These are phyloP conservation scores for Alternaria novae-zelandiae DNA, from an alignment of 2,329 filamentous ascomycete species.

Conservation along the genomic window DNA sequence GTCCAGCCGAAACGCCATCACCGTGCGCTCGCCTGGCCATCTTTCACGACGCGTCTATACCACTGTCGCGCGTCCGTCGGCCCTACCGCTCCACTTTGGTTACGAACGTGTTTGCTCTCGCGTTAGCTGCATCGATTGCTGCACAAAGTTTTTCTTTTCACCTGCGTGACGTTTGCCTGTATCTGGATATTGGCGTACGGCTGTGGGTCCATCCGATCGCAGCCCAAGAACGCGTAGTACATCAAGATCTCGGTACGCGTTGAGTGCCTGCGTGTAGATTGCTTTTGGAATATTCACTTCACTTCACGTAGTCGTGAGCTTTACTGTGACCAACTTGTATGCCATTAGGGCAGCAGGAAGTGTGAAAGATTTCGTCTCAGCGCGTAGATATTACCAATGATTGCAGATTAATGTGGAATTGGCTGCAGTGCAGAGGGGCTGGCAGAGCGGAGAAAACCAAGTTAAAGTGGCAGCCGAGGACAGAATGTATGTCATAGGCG, in stretches of 20 bases:
- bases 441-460: constrained; percentile 40
- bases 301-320: background rate
- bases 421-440: constrained; percentile 42
- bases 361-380: constrained; percentile 17
- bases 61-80: constrained; percentile 32
- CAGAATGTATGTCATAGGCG: constrained; percentile 34
- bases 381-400: constrained; percentile 35
- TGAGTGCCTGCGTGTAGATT: background rate
- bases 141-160: constrained; percentile 35
- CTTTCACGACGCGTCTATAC: constrained; percentile 41
- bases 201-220: background rate
- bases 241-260: background rate
- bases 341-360: constrained; percentile 11
- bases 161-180: constrained; percentile 31
- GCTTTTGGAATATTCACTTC: background rate
- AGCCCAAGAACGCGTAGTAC: background rate
- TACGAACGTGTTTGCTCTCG: constrained; percentile 13
- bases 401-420: constrained; percentile 27
- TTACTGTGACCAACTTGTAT: constrained; percentile 8
- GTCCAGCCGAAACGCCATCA: constrained; percentile 23
- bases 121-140: constrained; percentile 28
- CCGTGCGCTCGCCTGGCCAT: constrained; percentile 32
- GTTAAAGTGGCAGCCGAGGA: constrained; percentile 36
- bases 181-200: constrained; percentile 9
- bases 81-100: constrained; percentile 25